Evolutionary conservation across 305 asterid species (phyloP).

Genomic region (Coffea humblotiana): DNA sequence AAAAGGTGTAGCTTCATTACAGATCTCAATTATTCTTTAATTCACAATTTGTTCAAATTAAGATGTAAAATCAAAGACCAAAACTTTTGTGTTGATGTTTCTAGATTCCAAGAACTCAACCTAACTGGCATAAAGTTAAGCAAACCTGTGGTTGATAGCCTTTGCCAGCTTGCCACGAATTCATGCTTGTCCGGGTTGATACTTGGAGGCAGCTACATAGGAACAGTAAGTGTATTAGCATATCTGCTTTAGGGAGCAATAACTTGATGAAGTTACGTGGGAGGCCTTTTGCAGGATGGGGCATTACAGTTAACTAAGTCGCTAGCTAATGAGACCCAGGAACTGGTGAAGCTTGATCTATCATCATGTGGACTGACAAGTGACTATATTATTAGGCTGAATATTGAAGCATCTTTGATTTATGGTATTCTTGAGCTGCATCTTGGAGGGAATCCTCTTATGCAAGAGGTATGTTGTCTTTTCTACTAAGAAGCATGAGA

Average conservation of each 20-base stretch:
- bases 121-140: conserved; percentile 78
- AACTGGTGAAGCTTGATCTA: conserved; percentile 73
- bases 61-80: background rate
- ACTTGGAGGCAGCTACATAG: conserved; percentile 73
- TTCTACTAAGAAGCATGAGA: background rate
- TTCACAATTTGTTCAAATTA: conserved; percentile 16
- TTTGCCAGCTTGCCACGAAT: conserved; percentile 64
- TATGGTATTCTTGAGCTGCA: conserved; percentile 71
- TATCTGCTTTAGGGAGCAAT: conserved; percentile 12
- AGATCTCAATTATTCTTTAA: conserved; percentile 4
- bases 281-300: conserved; percentile 56
- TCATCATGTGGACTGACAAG: conserved; percentile 63
- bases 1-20: conserved; percentile 42
- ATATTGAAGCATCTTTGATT: conserved; percentile 48
- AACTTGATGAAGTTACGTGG: conserved; percentile 29
- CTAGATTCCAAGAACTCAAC: conserved; percentile 83
- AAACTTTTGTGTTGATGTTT: conserved; percentile 20
- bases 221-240: conserved; percentile 58
- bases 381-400: conserved; percentile 50
- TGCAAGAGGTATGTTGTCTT: conserved; percentile 55
- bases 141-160: conserved; percentile 70
- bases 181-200: conserved; percentile 78
- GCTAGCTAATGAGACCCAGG: conserved; percentile 63
- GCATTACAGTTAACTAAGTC: conserved; percentile 67
- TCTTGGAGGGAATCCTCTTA: conserved; percentile 76